Base-by-base conservation (phyloP, 306 rosid genomes). In the Corylus heterophylla region DNA sequence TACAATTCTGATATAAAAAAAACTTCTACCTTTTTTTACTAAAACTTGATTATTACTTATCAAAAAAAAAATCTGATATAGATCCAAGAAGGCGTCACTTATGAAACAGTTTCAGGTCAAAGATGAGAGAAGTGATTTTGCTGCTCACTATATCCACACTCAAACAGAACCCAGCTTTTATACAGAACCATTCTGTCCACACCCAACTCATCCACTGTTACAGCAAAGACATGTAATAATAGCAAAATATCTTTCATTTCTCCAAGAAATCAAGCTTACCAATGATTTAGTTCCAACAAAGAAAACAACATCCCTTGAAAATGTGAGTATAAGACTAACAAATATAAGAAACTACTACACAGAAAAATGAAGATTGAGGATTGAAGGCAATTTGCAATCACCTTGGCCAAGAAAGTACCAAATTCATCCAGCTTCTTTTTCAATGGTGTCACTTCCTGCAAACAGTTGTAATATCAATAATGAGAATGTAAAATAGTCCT, bases 361-460 rank as follows among this genome's bases (percentile, higher is more conserved):
- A 4, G 74, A 22, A 29, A 35, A 12, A 59, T 71, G 12, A 39
- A 42, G 17, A 59, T 12, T 25, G 45, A 12, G 69, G 59, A 44
- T 77, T 42, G 25, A 54, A 73, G 69, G 79, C 35, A 74, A 61
- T 39, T 77, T 61, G 79, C 54, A 87, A 73, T 85, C 84, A 94
- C 98, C 98, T 92, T 95, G 81, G 98, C 98, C 85, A 95, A 83
- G 83, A 95, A 92, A 77, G 97, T 90, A 74, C 98, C 98, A 80
- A 95, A 95, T 55, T 93, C 98, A 4, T 95, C 98, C 84, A 95
- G 84, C 92, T 95, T 95, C 90, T 93, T 95, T 86, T 95, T 95
- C 92, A 95, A 81, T 17, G 98, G 98, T 11, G 98, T 95, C 71
- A 11, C 98, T 87, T 95, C 98, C 98, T 94, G 90, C 80, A 90